Percentiles rank a stretch among this genome's conserved stretches.
These are phyloP conservation scores for Acephala macrosclerotiorum DNA, from an alignment of 2,329 filamentous ascomycete genomes.

Conservation along the genomic window DNA sequence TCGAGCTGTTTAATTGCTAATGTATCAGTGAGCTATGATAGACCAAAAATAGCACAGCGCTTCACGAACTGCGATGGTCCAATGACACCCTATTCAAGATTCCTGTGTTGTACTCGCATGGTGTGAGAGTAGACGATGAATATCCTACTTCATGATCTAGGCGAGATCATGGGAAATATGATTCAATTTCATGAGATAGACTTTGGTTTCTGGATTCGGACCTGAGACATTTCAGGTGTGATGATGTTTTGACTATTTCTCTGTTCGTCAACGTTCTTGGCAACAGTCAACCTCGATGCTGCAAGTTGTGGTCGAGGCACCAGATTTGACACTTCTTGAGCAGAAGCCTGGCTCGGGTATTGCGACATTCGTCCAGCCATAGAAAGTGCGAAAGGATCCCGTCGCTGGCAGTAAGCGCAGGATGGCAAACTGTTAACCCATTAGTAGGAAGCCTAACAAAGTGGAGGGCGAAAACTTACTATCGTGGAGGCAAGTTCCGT, in stretches of 20 bases:
- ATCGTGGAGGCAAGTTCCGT: background rate
- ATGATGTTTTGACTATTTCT: background rate
- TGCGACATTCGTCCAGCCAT: background rate
- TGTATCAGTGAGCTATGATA: background rate
- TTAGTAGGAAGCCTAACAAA: background rate
- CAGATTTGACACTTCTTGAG: background rate
- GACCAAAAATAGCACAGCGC: constrained; percentile 8
- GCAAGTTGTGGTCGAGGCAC: background rate
- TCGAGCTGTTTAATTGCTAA: constrained; percentile 22
- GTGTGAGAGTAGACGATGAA: background rate
- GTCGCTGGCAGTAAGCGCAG: background rate
- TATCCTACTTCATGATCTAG: constrained; percentile 2
- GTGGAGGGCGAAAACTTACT: background rate
- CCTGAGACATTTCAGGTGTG: background rate
- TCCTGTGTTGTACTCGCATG: background rate
- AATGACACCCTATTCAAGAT: background rate
- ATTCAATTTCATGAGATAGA: background rate
- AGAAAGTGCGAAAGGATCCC: background rate
- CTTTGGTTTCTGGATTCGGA: background rate
- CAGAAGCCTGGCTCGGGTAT: background rate
- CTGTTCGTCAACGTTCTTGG: background rate
- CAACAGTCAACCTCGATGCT: background rate
- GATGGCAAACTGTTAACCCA: background rate
- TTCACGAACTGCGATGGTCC: background rate
- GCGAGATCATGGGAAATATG: too few species aligned